Evolutionary conservation across 768 basidiomycete genomes (phyloP).

Genomic region (Boletus coccyginus): DNA sequence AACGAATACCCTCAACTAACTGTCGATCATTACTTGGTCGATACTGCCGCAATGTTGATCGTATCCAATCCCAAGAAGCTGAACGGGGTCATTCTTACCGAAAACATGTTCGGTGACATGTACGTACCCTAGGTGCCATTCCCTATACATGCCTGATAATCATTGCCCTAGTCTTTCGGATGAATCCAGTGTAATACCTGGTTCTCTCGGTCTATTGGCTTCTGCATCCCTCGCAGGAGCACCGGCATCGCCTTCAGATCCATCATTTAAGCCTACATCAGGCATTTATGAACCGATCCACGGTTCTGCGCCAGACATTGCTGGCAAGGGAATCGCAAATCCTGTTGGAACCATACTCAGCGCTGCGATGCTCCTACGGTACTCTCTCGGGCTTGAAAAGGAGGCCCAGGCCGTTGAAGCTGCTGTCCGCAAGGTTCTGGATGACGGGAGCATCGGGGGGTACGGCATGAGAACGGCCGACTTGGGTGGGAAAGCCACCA

Average conservation of each 20-base stretch:
- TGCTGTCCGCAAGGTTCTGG: conserved; percentile 89
- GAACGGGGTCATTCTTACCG: conserved; percentile 93
- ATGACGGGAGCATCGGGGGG: conserved; percentile 66
- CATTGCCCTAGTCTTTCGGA: conserved; percentile 74
- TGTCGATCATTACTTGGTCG: conserved; percentile 90
- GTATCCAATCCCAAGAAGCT: conserved; percentile 86
- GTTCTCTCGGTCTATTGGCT: conserved; percentile 92
- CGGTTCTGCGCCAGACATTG: conserved; percentile 93
- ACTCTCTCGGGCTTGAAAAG: conserved; percentile 86
- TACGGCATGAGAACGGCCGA: conserved; percentile 81
- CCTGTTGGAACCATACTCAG: conserved; percentile 95
- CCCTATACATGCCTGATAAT: conserved; percentile 1
- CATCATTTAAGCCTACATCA: conserved; percentile 70
- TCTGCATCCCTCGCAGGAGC: conserved; percentile 95
- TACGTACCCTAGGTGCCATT: conserved; percentile 39
- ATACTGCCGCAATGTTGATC: conserved; percentile 95
- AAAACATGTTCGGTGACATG: conserved; percentile 98
- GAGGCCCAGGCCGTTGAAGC: conserved; percentile 84
- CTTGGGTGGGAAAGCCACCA: conserved; percentile 74
- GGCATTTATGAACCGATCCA: conserved; percentile 98
- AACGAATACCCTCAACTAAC: conserved; percentile 86
- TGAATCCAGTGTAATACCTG: conserved; percentile 95
- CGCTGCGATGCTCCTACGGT: conserved; percentile 88
- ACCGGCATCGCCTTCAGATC: conserved; percentile 50
- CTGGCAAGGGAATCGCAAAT: conserved; percentile 91